These are phyloP conservation scores for Phoenix roebelenii DNA, from an alignment of 176 grass and related monocot species.

Conservation along the genomic window DNA sequence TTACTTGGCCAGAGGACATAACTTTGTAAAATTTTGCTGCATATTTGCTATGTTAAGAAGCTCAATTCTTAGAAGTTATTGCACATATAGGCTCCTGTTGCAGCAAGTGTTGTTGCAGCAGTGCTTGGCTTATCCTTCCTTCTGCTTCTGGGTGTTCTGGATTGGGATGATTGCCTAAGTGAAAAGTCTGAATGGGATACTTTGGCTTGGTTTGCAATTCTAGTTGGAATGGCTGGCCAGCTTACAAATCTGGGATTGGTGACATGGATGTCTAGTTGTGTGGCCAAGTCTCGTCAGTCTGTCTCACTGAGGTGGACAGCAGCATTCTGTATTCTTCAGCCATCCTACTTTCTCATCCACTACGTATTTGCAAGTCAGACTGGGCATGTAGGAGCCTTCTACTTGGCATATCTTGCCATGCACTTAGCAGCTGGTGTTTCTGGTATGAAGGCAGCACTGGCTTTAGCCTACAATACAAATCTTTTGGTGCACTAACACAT, in stretches of 20 bases:
- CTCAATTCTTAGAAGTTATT: neutral
- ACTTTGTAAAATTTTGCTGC: neutral
- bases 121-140: slow-evolving; percentile 91
- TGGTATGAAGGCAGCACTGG: slow-evolving; percentile 46
- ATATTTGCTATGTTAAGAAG: neutral
- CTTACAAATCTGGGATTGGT: slow-evolving; percentile 75
- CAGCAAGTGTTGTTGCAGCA: slow-evolving; percentile 72
- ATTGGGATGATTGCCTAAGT: slow-evolving; percentile 84
- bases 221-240: slow-evolving; percentile 81
- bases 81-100: slow-evolving; percentile 48
- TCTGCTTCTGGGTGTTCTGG: slow-evolving; percentile 67
- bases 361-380: slow-evolving; percentile 92
- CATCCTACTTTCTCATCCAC: slow-evolving; percentile 72
- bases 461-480: slow-evolving; percentile 76
- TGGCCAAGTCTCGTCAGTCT: slow-evolving; percentile 53
- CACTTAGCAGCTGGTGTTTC: slow-evolving; percentile 67
- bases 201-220: slow-evolving; percentile 68
- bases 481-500: slow-evolving; percentile 64
- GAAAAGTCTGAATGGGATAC: slow-evolving; percentile 95
- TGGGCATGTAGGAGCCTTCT: slow-evolving; percentile 72
- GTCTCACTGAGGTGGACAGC: slow-evolving; percentile 64
- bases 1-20: neutral
- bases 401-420: slow-evolving; percentile 83
- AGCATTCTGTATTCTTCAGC: slow-evolving; percentile 62
- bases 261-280: slow-evolving; percentile 70